Evolutionary conservation across 2,329 filamentous ascomycete genomes (phyloP).

Genomic region (Septoria petroselini): DNA sequence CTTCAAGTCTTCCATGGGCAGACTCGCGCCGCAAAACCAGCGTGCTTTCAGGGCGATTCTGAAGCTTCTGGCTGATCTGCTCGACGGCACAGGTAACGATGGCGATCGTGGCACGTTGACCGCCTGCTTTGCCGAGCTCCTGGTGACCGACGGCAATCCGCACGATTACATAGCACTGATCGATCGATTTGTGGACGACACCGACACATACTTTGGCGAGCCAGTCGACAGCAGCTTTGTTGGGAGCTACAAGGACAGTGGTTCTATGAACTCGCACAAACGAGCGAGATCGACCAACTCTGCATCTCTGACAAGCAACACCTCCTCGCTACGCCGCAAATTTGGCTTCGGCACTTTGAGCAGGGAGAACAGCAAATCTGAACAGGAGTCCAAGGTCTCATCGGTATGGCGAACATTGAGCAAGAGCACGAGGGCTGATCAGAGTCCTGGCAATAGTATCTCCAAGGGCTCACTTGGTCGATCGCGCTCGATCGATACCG

Average conservation of each 20-base stretch:
- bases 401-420: conserved; percentile 86
- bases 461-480: conserved; percentile 66
- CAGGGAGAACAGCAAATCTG: conserved; percentile 73
- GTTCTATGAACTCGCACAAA: conserved; percentile 39
- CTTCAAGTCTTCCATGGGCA: conserved; percentile 53
- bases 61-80: conserved; percentile 78
- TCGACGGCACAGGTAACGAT: conserved; percentile 88
- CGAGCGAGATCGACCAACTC: conserved; percentile 61
- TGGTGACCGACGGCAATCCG: conserved; percentile 73
- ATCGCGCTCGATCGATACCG: conserved; percentile 75
- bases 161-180: conserved; percentile 83
- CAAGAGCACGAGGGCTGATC: conserved; percentile 65
- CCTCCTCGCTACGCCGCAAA: conserved; percentile 78
- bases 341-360: conserved; percentile 73
- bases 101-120: conserved; percentile 85
- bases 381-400: conserved; percentile 64
- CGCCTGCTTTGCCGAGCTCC: conserved; percentile 80
- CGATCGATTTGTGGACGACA: conserved; percentile 85
- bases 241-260: conserved; percentile 26
- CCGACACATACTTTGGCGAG: conserved; percentile 81
- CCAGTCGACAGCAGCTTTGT: conserved; percentile 33
- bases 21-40: conserved; percentile 58
- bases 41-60: conserved; percentile 80
- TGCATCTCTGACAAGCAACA: conserved; percentile 78
- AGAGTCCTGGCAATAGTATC: conserved; percentile 60